phyloP scores from a whole-genome alignment of 2,329 filamentous ascomycete species.

The Aspergillus ustus region DNA sequence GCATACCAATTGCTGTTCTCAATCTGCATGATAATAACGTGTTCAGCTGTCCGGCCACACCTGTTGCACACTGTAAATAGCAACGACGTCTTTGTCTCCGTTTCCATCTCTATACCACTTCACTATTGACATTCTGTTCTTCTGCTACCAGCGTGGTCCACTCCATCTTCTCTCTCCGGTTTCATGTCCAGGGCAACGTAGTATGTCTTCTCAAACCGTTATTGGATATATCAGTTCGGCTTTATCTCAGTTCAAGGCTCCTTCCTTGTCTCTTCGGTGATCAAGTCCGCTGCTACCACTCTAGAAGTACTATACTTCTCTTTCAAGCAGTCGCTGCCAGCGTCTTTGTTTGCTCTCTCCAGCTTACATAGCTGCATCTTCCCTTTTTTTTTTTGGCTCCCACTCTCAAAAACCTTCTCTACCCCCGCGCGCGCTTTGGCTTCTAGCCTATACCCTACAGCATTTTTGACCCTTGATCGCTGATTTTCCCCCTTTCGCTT shows the following conservation, averaged over 20 bases:
- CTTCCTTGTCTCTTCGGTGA: constrained; percentile 10
- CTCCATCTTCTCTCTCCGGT: background rate
- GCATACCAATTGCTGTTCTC: constrained; percentile 16
- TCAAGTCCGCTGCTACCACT: background rate
- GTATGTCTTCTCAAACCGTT: constrained; percentile 14
- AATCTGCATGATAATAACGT: background rate
- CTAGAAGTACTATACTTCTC: background rate
- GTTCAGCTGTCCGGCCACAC: background rate
- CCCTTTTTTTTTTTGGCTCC: constrained; percentile 15
- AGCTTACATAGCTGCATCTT: constrained; percentile 14
- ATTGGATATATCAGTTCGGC: constrained; percentile 23
- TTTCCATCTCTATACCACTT: background rate
- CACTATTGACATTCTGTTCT: background rate
- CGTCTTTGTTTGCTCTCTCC: constrained; percentile 24
- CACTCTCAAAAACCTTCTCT: constrained; percentile 7
- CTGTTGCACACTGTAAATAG: constrained; percentile 12
- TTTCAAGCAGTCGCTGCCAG: background rate
- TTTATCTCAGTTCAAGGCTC: constrained; percentile 1
- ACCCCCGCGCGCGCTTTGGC: constrained; percentile 1
- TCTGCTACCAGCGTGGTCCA: background rate
- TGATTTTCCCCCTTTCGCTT: constrained; percentile 3
- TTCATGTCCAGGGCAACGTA: constrained; percentile 13
- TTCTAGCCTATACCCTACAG: constrained; percentile 9
- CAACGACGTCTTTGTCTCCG: constrained; percentile 1
- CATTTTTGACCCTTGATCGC: background rate